These are phyloP conservation scores for Phytophthora pistaciae DNA, from an alignment of 352 stramenopile genomes.

Conservation along the genomic window DNA sequence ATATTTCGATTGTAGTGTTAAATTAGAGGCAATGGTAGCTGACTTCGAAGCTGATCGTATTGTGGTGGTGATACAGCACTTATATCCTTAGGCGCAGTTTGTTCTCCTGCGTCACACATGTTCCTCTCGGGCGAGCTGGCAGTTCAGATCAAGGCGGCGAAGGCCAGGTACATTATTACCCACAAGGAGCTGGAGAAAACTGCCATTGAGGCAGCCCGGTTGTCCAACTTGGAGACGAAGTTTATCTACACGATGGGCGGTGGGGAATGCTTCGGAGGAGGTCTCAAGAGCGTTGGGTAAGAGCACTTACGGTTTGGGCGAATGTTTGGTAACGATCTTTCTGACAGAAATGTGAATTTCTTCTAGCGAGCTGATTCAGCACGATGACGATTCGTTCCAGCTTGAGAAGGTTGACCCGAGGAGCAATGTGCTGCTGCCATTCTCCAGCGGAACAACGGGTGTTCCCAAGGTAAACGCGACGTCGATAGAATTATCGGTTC, in stretches of 20 bases:
- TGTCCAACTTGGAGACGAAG: too few species aligned
- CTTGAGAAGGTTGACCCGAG: slow-evolving; percentile 70
- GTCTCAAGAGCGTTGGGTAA: too few species aligned
- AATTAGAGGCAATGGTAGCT: slow-evolving; percentile 5
- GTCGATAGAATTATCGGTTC: background rate
- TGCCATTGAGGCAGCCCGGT: too few species aligned
- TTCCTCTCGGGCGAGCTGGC: too few species aligned
- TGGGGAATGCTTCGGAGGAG: too few species aligned
- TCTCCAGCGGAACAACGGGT: slow-evolving; percentile 95
- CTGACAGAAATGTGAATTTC: too few species aligned
- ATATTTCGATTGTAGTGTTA: slow-evolving; percentile 9
- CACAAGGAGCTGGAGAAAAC: too few species aligned
- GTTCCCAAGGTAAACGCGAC: slow-evolving; percentile 68
- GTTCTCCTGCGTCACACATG: background rate
- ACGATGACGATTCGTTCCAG: slow-evolving; percentile 42
- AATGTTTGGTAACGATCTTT: background rate
- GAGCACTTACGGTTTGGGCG: background rate
- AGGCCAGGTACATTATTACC: too few species aligned
- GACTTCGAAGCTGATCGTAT: background rate
- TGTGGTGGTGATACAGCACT: slow-evolving; percentile 7
- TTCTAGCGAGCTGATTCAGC: slow-evolving; percentile 10
- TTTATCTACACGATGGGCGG: too few species aligned
- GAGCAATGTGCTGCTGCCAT: slow-evolving; percentile 77
- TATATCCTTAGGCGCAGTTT: too few species aligned
- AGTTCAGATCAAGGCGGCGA: too few species aligned